Conservation (phyloP, 2,329 filamentous ascomycete genomes). For the Ceratocystis huliohia region DNA sequence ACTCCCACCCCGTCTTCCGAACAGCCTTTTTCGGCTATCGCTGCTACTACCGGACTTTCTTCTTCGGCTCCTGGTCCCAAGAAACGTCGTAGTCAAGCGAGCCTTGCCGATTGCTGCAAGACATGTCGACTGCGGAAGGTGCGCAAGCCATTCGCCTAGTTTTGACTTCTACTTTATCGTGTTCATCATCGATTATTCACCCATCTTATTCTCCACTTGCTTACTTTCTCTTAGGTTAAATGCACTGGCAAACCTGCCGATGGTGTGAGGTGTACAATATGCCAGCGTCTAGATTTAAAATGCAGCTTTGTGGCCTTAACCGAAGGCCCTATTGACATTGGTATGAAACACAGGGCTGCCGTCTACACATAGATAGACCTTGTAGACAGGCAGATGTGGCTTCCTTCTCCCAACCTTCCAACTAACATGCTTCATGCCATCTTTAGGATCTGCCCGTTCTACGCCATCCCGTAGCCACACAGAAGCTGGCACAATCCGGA, state of each 20-base stretch:
- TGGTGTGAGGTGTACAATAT: conserved; percentile 30
- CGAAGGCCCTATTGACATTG: conserved; percentile 19
- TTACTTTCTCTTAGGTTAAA: conserved; percentile 29
- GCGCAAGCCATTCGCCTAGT: conserved; percentile 6
- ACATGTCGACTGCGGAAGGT: conserved; percentile 32
- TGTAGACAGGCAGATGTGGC: too few species aligned
- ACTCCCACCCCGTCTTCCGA: conserved; percentile 16
- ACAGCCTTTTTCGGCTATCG: too few species aligned
- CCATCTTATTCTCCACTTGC: background rate
- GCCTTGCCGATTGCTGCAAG: conserved; percentile 28
- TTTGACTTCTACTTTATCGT: background rate
- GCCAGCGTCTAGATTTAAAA: conserved; percentile 29
- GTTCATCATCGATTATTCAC: conserved; percentile 14
- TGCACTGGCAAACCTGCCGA: conserved; percentile 30
- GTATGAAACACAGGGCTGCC: conserved; percentile 1
- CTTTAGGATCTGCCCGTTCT: conserved; percentile 28
- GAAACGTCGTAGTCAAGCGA: conserved; percentile 27
- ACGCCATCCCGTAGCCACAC: conserved; percentile 32
- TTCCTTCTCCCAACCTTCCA: background rate
- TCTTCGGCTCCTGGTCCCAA: conserved; percentile 25
- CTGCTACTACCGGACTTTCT: too few species aligned
- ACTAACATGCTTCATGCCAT: background rate
- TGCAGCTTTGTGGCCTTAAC: conserved; percentile 28
- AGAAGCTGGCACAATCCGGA: conserved; percentile 33
- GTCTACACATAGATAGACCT: background rate